Percentiles rank a stretch among this genome's conserved stretches.
phyloP scores from a whole-genome alignment of 805 yeast species.

The Candida nanaspora region DNA sequence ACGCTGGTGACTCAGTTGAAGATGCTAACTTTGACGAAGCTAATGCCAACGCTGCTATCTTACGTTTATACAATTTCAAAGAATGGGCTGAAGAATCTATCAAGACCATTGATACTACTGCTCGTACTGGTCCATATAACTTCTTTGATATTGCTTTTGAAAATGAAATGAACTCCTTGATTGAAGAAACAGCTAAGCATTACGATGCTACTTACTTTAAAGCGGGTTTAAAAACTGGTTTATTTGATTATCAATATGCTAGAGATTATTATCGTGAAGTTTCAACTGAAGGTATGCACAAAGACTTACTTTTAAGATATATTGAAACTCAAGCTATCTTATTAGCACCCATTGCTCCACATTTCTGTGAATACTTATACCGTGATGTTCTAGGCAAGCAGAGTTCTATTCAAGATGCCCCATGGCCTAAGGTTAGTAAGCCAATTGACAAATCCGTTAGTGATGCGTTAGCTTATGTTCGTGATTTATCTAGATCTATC shows the following conservation, averaged over 20 bases:
- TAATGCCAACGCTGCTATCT: constrained; percentile 94
- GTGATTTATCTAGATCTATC: constrained; percentile 69
- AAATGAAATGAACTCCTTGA: constrained; percentile 82
- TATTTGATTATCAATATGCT: constrained; percentile 90
- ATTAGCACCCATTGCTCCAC: constrained; percentile 92
- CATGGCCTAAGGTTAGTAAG: constrained; percentile 71
- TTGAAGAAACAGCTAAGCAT: constrained; percentile 65
- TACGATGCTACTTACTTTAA: constrained; percentile 75
- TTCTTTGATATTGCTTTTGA: constrained; percentile 89
- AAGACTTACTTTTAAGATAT: constrained; percentile 70
- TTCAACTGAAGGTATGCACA: constrained; percentile 59
- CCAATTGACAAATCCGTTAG: constrained; percentile 55
- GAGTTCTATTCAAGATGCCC: constrained; percentile 60
- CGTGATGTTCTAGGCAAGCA: constrained; percentile 68
- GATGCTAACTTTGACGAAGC: constrained; percentile 97
- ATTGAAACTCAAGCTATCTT: constrained; percentile 81
- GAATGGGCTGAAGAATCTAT: constrained; percentile 90
- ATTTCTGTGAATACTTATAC: constrained; percentile 86
- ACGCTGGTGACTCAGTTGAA: constrained; percentile 96
- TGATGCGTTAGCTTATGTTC: constrained; percentile 74
- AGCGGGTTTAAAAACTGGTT: constrained; percentile 81
- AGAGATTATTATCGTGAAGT: constrained; percentile 95
- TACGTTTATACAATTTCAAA: constrained; percentile 83
- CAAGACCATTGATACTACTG: constrained; percentile 38
- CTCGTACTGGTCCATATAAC: constrained; percentile 47